Base-by-base conservation (phyloP, 176 grass and related monocot genomes). In the Avena eriantha region DNA sequence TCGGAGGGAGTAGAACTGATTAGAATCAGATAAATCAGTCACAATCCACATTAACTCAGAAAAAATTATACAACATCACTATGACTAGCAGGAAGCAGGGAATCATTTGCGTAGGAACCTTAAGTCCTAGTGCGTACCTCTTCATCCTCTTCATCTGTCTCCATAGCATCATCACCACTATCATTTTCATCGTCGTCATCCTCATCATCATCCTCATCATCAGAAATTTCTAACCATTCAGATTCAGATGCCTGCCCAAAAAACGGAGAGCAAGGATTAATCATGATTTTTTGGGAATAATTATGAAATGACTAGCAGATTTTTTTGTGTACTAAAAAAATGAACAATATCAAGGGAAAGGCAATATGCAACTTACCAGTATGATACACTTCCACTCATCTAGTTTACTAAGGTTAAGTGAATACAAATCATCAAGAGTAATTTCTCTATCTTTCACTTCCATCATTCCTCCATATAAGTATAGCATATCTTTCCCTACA, bases 361-460 rank as follows among this genome's bases (percentile, higher is more conserved):
- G 0, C 41, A 86, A 75, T 87, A 18, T 76, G 50, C 10, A 49
- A 88, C 91, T 90, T 58, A 98, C 96, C 81, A 67, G 88, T 87
- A 95, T 94, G 51, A 98, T 90, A 78, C 96, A 98, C 78, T 95
- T 98, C 96, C 96, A 98, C 81, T 98, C 96, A 82, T 98, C 96
- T 77, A 98, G 90, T 81, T 98, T 98, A 69, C 93, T 95, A 65
- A 98, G 96, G 79, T 98, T 98, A 66, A 98, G 93, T 47, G 93
- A 94, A 89, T 98, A 98, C 24, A 98, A 53, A 91, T 98, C 96
- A 91, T 98, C 96, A 69, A 98, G 96, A 53, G 96, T 95, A 88
- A 98, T 94, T 66, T 98, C 96, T 89, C 78, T 91, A 89, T 98
- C 96, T 88, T 95, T 98, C 17, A 95, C 84, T 92, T 98, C 96